Base-by-base conservation (phyloP, 129 eudicot genomes). In the Silybum marianum region DNA sequence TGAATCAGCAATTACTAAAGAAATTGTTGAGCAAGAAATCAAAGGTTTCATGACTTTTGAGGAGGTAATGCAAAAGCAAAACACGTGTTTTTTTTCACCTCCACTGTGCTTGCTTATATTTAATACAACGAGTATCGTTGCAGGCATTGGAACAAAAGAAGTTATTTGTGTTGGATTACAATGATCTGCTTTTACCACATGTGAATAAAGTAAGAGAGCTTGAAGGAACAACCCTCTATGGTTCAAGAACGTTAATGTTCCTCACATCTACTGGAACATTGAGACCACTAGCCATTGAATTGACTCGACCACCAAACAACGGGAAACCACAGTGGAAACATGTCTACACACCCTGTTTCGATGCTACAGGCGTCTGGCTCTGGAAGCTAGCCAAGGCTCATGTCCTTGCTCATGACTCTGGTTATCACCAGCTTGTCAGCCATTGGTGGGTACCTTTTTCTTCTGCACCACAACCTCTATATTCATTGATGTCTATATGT, bases 401-500 rank as follows among this genome's bases (percentile, higher is more conserved):
- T 77, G 93, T 87, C n/a, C 96, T 88, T 69, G 92, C 94, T 78
- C 98, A 93, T 77, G 98, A 93, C 76, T 88, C 97, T 9, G 97
- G 89, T 26, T 36, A 69, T 87, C 97, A 93, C 81, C 87, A 93
- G 38, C 84, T 93, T 68, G 74, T 89, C 25, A 93, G 93, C 86
- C 98, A 93, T 74, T 91, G 98, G 98, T 93, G 66, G 21, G 71
- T 77, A 12, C 48, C n/a, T 32, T n/a, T 19, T 22, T 2, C n/a
- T 21, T 38, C 26, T 82, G 18, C n/a, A 6, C 19, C 8, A 9
- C 51, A 40, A 7, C 6, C n/a, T 3, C 32, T 66, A 42, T 11
- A 0, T 11, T 40, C 10, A 8, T 18, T 73, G 5, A 32, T 32
- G 38, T 32, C 38, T 32, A 32, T 32, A 3, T 32, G n/a, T n/a